Base-by-base conservation (phyloP, 306 rosid species). In the Malus domestica region DNA sequence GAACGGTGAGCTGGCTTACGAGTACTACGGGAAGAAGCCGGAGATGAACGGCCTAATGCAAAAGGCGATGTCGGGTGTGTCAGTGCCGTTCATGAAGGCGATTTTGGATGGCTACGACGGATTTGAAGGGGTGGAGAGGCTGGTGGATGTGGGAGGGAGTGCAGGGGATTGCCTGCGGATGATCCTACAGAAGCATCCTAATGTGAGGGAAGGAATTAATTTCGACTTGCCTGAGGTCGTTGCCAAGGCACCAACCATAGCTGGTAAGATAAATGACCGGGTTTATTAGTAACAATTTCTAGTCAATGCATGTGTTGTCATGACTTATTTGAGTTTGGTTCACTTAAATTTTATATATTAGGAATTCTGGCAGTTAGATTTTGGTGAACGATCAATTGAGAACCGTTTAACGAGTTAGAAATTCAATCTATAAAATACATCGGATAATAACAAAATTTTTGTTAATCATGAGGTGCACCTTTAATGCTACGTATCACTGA, bases 111-210 rank as follows among this genome's bases (percentile, higher is more conserved):
- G 87, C 27, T 95, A 95, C 54, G 77, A 85, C 67, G 98, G 96
- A 33, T 88, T 95, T 42, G 68, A 74, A 30, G 91, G 91, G 5
- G 93, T 90, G 10, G 30, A 68, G 70, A 89, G 57, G 70, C 74
- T 95, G 18, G 97, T 95, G 8, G 98, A 95, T 51, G 97, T 95
- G 6, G 98, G 97, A 1, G 98, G 98, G 20, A 95, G 98, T 27
- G 97, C 89, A 2, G 96, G 95, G 4, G 96, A 94, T 79, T 94
- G 98, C 87, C 88, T 95, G 73, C 67, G 84, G 54, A 95, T 92
- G 98, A 95, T 95, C 68, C 10, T 92, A 27, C 83, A 52, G 4
- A 92, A 88, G 57, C 72, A 84, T 29, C 96, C 96, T 5, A 12
- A 40, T 11, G 79, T 95, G 4, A 65, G 61, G 5, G 80, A 89